phyloP scores from a whole-genome alignment of 371 early-diverging fungal species.

The Coemansia sp. region DNA sequence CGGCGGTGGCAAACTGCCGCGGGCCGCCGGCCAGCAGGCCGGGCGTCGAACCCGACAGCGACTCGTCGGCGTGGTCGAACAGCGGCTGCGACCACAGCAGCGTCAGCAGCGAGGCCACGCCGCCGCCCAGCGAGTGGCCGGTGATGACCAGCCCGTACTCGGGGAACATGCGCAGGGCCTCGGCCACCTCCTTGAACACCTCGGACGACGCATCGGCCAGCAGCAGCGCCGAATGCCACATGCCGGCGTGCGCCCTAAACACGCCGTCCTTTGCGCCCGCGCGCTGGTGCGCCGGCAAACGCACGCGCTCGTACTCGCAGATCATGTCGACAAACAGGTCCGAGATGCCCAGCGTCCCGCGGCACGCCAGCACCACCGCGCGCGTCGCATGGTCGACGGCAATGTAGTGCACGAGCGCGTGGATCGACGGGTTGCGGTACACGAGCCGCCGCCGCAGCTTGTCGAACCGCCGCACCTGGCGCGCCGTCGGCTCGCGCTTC shows the following conservation, averaged over 20 bases:
- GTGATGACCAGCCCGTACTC: constrained; percentile 75
- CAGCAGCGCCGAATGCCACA: constrained; percentile 71
- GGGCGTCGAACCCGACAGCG: background rate
- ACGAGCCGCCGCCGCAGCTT: constrained; percentile 37
- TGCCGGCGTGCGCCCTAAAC: constrained; percentile 72
- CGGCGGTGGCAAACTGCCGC: constrained; percentile 64
- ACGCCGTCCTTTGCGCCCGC: constrained; percentile 16
- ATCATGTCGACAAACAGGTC: constrained; percentile 87
- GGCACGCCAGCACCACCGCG: constrained; percentile 79
- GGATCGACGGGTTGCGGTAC: constrained; percentile 61
- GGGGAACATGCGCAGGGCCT: constrained; percentile 64
- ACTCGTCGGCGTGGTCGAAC: constrained; percentile 9
- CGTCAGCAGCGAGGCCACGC: constrained; percentile 68
- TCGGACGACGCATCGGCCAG: constrained; percentile 64
- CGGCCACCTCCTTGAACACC: constrained; percentile 63
- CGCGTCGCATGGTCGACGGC: constrained; percentile 74
- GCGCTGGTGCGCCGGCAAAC: constrained; percentile 51
- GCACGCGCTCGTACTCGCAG: constrained; percentile 72
- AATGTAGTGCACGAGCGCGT: constrained; percentile 81
- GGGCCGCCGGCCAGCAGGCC: constrained; percentile 45
- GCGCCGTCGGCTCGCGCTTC: constrained; percentile 21
- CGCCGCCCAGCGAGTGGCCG: constrained; percentile 82
- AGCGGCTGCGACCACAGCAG: constrained; percentile 69
- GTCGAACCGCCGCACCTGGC: constrained; percentile 43
- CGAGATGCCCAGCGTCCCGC: constrained; percentile 86